Percentiles rank a stretch among this genome's conserved stretches.
phyloP scores from a whole-genome alignment of 225 moss, liverwort and hornwort species.

The Ulota crispa region DNA sequence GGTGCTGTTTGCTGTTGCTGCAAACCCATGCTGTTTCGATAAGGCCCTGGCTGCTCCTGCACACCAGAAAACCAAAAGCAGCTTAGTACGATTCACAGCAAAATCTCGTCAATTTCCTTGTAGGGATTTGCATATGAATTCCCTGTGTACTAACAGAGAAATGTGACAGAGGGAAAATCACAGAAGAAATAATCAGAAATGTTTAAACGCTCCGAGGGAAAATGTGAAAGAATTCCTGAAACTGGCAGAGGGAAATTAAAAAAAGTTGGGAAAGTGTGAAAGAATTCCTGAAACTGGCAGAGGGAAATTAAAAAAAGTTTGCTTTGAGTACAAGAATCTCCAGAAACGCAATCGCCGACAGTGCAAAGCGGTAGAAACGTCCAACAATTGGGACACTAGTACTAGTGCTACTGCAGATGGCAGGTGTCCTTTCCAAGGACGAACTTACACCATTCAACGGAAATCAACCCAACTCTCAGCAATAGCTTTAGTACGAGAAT shows the following conservation, averaged over 20 bases:
- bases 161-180: no score
- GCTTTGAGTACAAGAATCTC: background rate
- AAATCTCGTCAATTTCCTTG: no score
- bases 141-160: no score
- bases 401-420: background rate
- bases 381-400: background rate
- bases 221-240: no score
- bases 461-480: background rate
- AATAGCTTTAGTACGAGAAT: background rate
- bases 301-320: no score
- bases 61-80: background rate
- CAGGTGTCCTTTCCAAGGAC: background rate
- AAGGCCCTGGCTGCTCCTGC: slow-evolving; percentile 45
- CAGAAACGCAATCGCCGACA: background rate
- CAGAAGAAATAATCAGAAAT: no score
- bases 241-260: no score
- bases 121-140: no score
- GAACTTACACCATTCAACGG: background rate
- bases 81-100: no score
- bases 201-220: no score
- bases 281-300: no score
- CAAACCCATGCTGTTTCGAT: slow-evolving; percentile 33
- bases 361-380: background rate
- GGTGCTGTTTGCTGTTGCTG: slow-evolving; percentile 4
- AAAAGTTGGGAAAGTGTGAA: no score